These are phyloP conservation scores for Trypanosoma vivax DNA, from an alignment of 208 protist species.

Conservation along the genomic window DNA sequence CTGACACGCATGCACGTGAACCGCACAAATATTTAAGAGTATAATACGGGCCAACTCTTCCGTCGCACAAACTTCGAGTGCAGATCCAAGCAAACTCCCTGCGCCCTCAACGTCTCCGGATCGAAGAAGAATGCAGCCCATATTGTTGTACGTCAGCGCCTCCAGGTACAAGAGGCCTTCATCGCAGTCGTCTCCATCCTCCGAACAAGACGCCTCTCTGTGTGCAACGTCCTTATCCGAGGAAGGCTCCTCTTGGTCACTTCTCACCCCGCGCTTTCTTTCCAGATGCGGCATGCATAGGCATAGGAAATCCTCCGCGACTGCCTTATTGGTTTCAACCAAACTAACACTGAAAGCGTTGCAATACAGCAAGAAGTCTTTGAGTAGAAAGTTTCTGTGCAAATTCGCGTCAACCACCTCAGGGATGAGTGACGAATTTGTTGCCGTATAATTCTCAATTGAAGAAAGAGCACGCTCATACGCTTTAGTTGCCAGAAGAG, in stretches of 20 bases:
- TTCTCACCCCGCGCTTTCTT: slow-evolving; percentile 1
- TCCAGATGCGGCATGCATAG: slow-evolving; percentile 19
- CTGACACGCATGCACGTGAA: slow-evolving; percentile 13
- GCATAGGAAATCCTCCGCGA: slow-evolving; percentile 23
- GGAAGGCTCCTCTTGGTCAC: neutral
- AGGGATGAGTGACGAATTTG: neutral
- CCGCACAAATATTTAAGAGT: slow-evolving; percentile 19
- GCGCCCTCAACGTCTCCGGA: slow-evolving; percentile 12
- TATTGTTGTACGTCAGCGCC: slow-evolving; percentile 51
- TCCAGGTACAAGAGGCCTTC: slow-evolving; percentile 27
- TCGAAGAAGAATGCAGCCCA: slow-evolving; percentile 30
- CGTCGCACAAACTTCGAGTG: slow-evolving; percentile 2
- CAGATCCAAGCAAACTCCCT: slow-evolving; percentile 4
- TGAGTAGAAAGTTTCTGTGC: slow-evolving; percentile 11
- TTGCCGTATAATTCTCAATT: neutral
- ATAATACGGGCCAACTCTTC: slow-evolving; percentile 12
- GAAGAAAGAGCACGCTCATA: slow-evolving; percentile 18
- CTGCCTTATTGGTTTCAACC: slow-evolving; percentile 1
- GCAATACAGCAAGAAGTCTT: slow-evolving; percentile 26
- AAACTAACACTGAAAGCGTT: slow-evolving; percentile 16
- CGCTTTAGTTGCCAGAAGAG: slow-evolving; percentile 21
- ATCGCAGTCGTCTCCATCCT: slow-evolving; percentile 3
- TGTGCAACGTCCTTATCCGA: neutral
- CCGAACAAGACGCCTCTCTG: neutral
- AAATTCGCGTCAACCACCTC: neutral